Conservation (phyloP, 2,329 filamentous ascomycete genomes). For the Fusarium sp. region DNA sequence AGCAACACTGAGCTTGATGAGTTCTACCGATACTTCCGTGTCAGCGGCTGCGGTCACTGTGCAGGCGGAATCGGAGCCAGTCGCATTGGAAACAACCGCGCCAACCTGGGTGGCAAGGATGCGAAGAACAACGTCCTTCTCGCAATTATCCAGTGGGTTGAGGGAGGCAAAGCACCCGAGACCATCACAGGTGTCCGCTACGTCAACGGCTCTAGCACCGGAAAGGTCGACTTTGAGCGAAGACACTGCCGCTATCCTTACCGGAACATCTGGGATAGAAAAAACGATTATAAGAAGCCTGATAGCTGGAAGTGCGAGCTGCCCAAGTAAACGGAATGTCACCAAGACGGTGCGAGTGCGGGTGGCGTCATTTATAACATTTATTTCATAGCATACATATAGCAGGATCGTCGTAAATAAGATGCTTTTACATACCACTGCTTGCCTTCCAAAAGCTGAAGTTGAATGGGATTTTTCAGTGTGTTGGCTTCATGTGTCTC, state of each 20-base stretch:
- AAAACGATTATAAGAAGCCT: not conserved
- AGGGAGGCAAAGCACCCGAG: constrained; percentile 54
- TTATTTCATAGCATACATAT: constrained; percentile 11
- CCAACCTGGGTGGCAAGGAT: constrained; percentile 38
- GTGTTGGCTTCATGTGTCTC: no score
- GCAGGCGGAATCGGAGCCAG: constrained; percentile 55
- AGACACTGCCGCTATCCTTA: constrained; percentile 29
- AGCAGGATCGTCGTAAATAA: constrained; percentile 5
- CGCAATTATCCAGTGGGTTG: constrained; percentile 61
- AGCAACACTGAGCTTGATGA: constrained; percentile 50
- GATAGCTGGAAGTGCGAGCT: constrained; percentile 23
- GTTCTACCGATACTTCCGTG: constrained; percentile 62
- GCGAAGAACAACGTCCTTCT: constrained; percentile 56
- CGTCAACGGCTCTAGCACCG: not conserved
- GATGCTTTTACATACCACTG: not conserved
- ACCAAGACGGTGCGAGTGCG: not conserved
- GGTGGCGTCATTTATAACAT: not conserved
- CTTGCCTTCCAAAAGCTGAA: no score
- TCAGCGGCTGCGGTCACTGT: constrained; percentile 62
- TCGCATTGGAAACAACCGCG: constrained; percentile 43
- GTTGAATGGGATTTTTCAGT: no score
- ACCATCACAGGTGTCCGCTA: constrained; percentile 48
- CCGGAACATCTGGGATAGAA: constrained; percentile 8
- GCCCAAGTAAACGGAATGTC: not conserved
- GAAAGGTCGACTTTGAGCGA: constrained; percentile 25